phyloP scores from a whole-genome alignment of 805 yeast species.

The Aciculoconidium aculeatum region DNA sequence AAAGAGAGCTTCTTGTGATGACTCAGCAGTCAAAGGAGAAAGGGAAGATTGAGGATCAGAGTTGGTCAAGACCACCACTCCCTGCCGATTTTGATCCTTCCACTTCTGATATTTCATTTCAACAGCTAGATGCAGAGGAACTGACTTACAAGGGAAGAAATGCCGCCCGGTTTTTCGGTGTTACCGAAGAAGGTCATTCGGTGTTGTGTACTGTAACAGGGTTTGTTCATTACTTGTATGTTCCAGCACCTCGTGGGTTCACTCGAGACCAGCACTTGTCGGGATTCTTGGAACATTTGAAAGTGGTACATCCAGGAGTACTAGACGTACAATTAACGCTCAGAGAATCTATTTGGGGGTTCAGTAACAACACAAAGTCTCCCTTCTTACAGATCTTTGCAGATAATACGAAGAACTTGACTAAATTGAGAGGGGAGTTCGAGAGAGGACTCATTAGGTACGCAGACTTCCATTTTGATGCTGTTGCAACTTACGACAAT shows the following conservation, averaged over 20 bases:
- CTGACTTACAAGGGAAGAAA: no score
- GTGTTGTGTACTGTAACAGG: slow-evolving; percentile 87
- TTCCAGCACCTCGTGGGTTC: slow-evolving; percentile 83
- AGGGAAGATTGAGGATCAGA: slow-evolving; percentile 25
- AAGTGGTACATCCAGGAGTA: slow-evolving; percentile 49
- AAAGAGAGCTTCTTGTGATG: slow-evolving; percentile 33
- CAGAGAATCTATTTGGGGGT: slow-evolving; percentile 94
- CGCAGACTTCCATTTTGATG: slow-evolving; percentile 58
- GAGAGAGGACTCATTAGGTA: slow-evolving; percentile 74
- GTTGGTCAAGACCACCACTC: slow-evolving; percentile 52
- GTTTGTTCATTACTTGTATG: slow-evolving; percentile 84
- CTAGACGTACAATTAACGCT: slow-evolving; percentile 56
- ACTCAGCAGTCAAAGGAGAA: slow-evolving; percentile 21
- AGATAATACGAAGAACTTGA: slow-evolving; percentile 58
- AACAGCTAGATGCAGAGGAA: slow-evolving; percentile 95
- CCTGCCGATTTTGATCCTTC: slow-evolving; percentile 45
- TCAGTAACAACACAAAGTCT: slow-evolving; percentile 65
- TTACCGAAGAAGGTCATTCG: slow-evolving; percentile 81
- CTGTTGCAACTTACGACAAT: slow-evolving; percentile 77
- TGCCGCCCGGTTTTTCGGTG: slow-evolving; percentile 83
- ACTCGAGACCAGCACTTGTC: slow-evolving; percentile 46
- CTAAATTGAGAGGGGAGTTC: slow-evolving; percentile 69
- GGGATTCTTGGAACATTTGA: slow-evolving; percentile 41
- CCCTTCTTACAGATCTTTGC: slow-evolving; percentile 76
- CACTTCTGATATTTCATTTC: slow-evolving; percentile 59